Percentiles rank a stretch among this genome's conserved stretches.
Evolutionary conservation across 1,139 yeast genomes (phyloP).

Genomic region (Magnusiomyces sp.): DNA sequence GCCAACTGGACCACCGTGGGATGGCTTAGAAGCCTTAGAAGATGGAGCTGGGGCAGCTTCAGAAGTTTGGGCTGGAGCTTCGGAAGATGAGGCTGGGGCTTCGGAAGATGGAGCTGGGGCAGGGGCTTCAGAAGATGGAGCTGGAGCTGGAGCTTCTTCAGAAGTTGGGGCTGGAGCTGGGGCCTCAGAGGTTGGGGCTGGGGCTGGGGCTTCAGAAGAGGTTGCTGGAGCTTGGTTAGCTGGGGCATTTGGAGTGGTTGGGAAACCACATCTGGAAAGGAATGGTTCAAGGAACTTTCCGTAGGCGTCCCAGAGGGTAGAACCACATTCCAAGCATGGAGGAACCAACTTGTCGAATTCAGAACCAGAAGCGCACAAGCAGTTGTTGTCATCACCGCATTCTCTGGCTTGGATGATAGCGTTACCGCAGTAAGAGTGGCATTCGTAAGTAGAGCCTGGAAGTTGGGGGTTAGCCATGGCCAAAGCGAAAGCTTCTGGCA

Average conservation of each 20-base stretch:
- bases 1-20: neutral
- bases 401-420: conserved; percentile 10
- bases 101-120: conserved; percentile 1
- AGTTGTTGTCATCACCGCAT: conserved; percentile 8
- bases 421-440: conserved; percentile 14
- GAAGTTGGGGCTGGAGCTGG: conserved; percentile 1
- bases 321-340: conserved; percentile 12
- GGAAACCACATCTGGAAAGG: conserved; percentile 5
- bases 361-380: conserved; percentile 9
- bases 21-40: no score
- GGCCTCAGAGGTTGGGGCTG: conserved; percentile 1
- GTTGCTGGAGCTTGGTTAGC: conserved; percentile 3
- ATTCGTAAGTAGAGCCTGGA: conserved; percentile 11
- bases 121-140: conserved; percentile 3
- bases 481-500: conserved; percentile 14
- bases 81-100: neutral
- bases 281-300: conserved; percentile 10
- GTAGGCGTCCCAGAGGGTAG: conserved; percentile 11
- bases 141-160: neutral
- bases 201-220: neutral
- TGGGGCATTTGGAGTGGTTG: conserved; percentile 3
- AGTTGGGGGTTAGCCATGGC: conserved; percentile 15
- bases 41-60: no score
- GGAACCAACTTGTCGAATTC: conserved; percentile 5
- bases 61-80: conserved; percentile 1